phyloP scores from a whole-genome alignment of 2,329 filamentous ascomycete genomes.

The Exserohilum turcica region DNA sequence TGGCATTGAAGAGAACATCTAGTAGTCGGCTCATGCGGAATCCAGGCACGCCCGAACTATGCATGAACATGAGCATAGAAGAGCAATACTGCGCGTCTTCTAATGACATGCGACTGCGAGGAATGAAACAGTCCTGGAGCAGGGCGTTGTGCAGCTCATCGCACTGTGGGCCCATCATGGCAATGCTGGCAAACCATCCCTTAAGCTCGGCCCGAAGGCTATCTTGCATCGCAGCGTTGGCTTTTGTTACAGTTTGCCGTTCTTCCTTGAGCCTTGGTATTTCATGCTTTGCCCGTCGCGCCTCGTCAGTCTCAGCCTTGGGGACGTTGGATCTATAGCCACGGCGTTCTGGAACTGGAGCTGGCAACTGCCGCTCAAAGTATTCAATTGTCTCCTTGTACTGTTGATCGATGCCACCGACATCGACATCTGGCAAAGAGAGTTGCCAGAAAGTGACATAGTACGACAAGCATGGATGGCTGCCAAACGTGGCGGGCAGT shows the following conservation, averaged over 20 bases:
- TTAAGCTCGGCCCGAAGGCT: constrained; percentile 77
- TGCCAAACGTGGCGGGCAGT: constrained; percentile 68
- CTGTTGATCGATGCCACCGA: constrained; percentile 64
- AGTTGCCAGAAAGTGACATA: constrained; percentile 93
- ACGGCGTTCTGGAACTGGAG: constrained; percentile 67
- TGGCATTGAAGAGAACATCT: constrained; percentile 81
- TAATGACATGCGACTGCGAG: constrained; percentile 80
- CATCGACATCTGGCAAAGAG: constrained; percentile 76
- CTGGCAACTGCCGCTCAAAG: constrained; percentile 26
- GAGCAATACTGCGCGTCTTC: constrained; percentile 89
- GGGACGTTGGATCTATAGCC: constrained; percentile 55
- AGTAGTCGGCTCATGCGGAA: constrained; percentile 87
- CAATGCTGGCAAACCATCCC: constrained; percentile 73
- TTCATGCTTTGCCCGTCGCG: constrained; percentile 73
- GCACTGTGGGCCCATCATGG: constrained; percentile 63
- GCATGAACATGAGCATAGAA: constrained; percentile 83
- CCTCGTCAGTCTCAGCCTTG: constrained; percentile 63
- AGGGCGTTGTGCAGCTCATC: constrained; percentile 71
- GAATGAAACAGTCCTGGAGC: constrained; percentile 90
- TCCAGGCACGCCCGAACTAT: constrained; percentile 80
- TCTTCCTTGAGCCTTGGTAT: constrained; percentile 60
- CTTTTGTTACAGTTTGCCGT: constrained; percentile 60
- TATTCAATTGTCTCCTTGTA: constrained; percentile 75
- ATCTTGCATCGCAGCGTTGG: constrained; percentile 58
- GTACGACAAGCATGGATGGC: constrained; percentile 76